phyloP scores from a whole-genome alignment of 306 rosid genomes.

The Trichosanthes truncata region DNA sequence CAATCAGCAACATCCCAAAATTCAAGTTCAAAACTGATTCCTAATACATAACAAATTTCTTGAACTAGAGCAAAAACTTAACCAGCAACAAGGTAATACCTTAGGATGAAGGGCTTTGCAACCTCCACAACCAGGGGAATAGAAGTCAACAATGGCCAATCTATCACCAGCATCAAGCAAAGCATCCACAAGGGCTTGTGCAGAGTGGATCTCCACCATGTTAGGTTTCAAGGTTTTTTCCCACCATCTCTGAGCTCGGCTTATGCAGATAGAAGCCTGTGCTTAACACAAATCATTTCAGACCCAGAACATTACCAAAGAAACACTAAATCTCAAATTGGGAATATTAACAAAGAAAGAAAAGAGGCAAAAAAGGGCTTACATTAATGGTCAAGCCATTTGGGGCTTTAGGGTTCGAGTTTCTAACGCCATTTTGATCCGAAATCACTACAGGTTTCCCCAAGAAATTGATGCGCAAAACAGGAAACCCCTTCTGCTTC shows the following conservation, averaged over 20 bases:
- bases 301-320: neutral
- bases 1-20: conserved; percentile 10
- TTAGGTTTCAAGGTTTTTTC: conserved; percentile 51
- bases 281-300: conserved; percentile 26
- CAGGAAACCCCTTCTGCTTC: conserved; percentile 21
- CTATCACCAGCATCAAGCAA: conserved; percentile 64
- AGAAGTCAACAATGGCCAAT: conserved; percentile 65
- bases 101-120: conserved; percentile 86
- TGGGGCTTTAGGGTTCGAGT: conserved; percentile 22
- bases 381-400: conserved; percentile 30
- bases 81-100: conserved; percentile 22
- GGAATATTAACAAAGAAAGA: neutral
- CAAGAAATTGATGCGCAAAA: conserved; percentile 24
- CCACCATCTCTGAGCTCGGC: conserved; percentile 69
- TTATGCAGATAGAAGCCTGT: conserved; percentile 42
- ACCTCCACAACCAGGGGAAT: conserved; percentile 92
- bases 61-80: neutral
- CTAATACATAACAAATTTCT: neutral
- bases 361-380: neutral
- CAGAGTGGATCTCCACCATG: conserved; percentile 67
- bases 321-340: neutral
- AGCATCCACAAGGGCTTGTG: conserved; percentile 47
- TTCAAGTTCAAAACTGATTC: neutral
- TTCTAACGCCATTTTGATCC: conserved; percentile 18
- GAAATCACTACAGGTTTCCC: conserved; percentile 27